Evolutionary conservation across 768 basidiomycete species (phyloP), one percentile per base, ranked within the genome.

Genomic region (Pleurotus cornucopiae): DNA sequence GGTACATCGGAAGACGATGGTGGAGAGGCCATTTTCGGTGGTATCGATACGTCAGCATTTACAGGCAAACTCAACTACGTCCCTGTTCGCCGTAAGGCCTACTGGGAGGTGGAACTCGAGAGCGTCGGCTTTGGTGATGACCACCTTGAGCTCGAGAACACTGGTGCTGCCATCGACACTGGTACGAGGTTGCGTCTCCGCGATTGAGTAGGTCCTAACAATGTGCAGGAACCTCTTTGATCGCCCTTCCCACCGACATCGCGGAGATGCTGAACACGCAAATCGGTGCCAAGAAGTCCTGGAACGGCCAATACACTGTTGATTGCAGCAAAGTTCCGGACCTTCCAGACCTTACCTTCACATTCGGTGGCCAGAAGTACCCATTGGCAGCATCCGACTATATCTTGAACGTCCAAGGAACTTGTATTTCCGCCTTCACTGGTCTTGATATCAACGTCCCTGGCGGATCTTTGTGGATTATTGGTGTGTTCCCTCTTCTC

Each of bases 51-150:
- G 9, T 62, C 62, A 21, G 88, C 91, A 34, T 98, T 89, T 75
- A 81, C 70, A 4, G 97, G 97, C 69, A 76, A 85, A 66, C 80
- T 99, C 58, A 65, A 70, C 20, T 98, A 98, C 64, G 93, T 89
- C 26, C 96, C 97, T 49, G 78, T 99, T 52, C 87, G 95, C 63
- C 84, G 93, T 63, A 94, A 91, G 80, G 97, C 93, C 4, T 98
- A 97, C 74, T 97, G 95, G 95, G 96, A 98, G 72, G 93, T 98
- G 46, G 94, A 97, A 69, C 87, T 99, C 23, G 79, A 91, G 73
- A 86, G 86, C 69, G 78, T 99, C 59, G 64, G 74, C 3, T 95
- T 99, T 56, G 97, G 95, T 47, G 77, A 86, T 44, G 96, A 98
- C 46, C 82, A 77, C 40, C 81, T 98, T 45, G 93, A 98, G 61